Evolutionary conservation across 768 basidiomycete species (phyloP), one percentile per base, ranked within the genome.

Genomic region (Boletus rufocinnamomeus): DNA sequence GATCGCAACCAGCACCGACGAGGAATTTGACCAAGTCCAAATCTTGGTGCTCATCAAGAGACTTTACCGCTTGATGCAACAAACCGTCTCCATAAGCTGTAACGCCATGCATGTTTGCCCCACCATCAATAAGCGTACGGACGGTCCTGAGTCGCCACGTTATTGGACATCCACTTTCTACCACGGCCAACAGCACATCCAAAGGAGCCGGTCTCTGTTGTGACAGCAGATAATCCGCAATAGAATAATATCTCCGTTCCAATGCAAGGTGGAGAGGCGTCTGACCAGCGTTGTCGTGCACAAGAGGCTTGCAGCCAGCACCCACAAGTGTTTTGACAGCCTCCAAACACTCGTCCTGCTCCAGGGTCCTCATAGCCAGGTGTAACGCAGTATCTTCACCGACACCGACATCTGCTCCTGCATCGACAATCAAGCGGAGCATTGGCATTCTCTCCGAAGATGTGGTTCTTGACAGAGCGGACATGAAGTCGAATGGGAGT

Each of bases 1-100:
- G 56, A 11, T 64, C 40, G 7, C 66, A 61, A 2, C 66, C 66
- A 30, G 30, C 52, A 0, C 8, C 52, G 3, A 61, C n/a, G 3
- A 66, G 52, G 6, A 48, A 4, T 34, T 53, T 53, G 3, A 27
- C 16, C 34, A 60, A 14, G 13, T 28, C 6, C 54, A 59, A 34
- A 64, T 2, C 41, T 21, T 43, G n/a, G n/a, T 13, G 11, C n/a
- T 43, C 30, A n/a, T 46, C 38, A 25, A 37, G 23, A 21, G 40
- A n/a, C 2, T 35, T 1, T 21, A 47, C 30, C 4, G 32, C 30
- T 27, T 19, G 53, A 38, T 47, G 57, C 32, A 58, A n/a, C 6
- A 38, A 16, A 21, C n/a, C 6, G 13, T 58, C 25, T 7, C 38
- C 53, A 17, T 16, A 6, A 2, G 14, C 4, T n/a, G 44, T 25